A percentile compares a stretch with the other conserved stretches of the same genome.
These are phyloP conservation scores for Wickerhamiella musiphila DNA, from an alignment of 805 yeast genomes.

Conservation along the genomic window DNA sequence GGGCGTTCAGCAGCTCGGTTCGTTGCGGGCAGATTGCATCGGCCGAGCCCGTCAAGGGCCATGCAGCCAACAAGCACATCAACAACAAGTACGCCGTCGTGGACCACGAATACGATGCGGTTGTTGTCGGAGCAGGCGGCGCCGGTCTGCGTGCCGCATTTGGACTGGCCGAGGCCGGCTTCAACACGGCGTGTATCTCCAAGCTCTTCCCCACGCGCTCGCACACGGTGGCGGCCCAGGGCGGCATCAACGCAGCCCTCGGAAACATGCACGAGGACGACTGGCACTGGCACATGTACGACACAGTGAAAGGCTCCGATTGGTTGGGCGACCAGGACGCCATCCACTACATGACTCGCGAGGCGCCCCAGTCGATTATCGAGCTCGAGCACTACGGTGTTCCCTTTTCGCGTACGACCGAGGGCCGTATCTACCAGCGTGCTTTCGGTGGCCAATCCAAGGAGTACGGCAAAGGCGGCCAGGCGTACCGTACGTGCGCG, in stretches of 20 bases:
- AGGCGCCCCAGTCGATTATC: conserved; percentile 88
- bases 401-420: conserved; percentile 92
- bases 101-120: conserved; percentile 96
- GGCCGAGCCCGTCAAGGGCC: conserved; percentile 23
- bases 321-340: conserved; percentile 99
- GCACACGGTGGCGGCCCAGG: conserved; percentile 98
- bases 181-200: conserved; percentile 92
- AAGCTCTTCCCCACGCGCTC: conserved; percentile 96
- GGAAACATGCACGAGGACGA: conserved; percentile 97
- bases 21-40: conserved; percentile 20
- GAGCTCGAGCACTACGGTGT: conserved; percentile 97
- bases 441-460: conserved; percentile 97
- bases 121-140: conserved; percentile 98
- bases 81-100: conserved; percentile 71
- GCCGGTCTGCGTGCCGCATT: conserved; percentile 98
- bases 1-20: conserved; percentile 18
- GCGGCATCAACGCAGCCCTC: conserved; percentile 97
- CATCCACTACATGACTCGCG: conserved; percentile 96
- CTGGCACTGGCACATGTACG: conserved; percentile 99
- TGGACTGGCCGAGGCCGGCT: conserved; percentile 93
- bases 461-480: conserved; percentile 96
- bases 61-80: conserved; percentile 35
- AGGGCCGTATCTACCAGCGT: conserved; percentile 94
- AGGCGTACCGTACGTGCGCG: conserved; percentile 98
- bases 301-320: conserved; percentile 96